phyloP scores from a whole-genome alignment of 805 yeast genomes.

The Clavispora santaluciae region DNA sequence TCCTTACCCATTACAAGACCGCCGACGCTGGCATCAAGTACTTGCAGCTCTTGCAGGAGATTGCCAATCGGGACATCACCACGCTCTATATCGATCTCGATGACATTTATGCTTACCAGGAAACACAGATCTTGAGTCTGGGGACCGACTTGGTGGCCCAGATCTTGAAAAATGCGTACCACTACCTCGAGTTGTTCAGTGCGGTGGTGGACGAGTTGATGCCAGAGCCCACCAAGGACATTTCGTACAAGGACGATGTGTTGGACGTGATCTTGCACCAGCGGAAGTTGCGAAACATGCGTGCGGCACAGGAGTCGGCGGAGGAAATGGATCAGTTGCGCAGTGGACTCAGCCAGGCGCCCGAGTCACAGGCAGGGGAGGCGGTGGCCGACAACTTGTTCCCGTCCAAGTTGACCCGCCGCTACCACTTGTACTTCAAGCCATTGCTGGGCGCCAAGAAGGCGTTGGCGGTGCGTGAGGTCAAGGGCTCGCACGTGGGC shows the following conservation, averaged over 20 bases:
- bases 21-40: conserved; percentile 47
- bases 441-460: conserved; percentile 57
- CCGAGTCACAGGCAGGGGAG: conserved; percentile 11
- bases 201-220: conserved; percentile 70
- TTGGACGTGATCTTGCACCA: conserved; percentile 90
- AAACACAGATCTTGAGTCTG: conserved; percentile 25
- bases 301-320: conserved; percentile 61
- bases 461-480: conserved; percentile 83
- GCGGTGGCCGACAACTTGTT: conserved; percentile 44
- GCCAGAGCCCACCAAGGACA: conserved; percentile 82
- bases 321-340: conserved; percentile 51
- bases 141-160: conserved; percentile 44
- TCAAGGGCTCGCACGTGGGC: conserved; percentile 80
- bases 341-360: conserved; percentile 21
- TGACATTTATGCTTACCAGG: conserved; percentile 72
- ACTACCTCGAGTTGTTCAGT: conserved; percentile 74
- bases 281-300: conserved; percentile 75
- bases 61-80: conserved; percentile 77
- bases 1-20: conserved; percentile 61
- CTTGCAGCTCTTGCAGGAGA: conserved; percentile 62
- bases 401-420: conserved; percentile 81
- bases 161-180: conserved; percentile 69
- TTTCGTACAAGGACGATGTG: conserved; percentile 81
- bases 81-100: conserved; percentile 75
- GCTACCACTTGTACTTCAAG: conserved; percentile 81